Percentiles rank a stretch among this genome's conserved stretches.
Evolutionary conservation across 2,329 filamentous ascomycete species (phyloP).

Genomic region (Exophiala dermatitidis): DNA sequence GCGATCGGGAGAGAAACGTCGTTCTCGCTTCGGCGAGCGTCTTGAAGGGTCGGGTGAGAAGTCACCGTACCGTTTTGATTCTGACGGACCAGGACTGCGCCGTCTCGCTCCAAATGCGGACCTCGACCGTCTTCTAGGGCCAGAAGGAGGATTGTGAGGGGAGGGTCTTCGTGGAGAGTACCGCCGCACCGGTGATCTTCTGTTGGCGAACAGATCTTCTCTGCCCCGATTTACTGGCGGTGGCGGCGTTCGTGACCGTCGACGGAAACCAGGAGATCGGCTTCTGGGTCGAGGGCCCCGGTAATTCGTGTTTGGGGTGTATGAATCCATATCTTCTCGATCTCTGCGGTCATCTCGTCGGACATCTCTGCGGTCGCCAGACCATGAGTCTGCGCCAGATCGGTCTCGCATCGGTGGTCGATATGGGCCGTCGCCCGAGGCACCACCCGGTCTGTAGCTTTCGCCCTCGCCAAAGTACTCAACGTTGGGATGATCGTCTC

Average conservation of each 20-base stretch:
- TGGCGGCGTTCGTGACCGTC: constrained; percentile 38
- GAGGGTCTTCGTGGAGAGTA: constrained; percentile 40
- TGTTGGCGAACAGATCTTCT: constrained; percentile 33
- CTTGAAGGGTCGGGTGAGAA: constrained; percentile 30
- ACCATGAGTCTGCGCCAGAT: constrained; percentile 22
- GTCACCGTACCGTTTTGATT: constrained; percentile 34
- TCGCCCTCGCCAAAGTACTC: constrained; percentile 27
- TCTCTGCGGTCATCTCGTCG: constrained; percentile 25
- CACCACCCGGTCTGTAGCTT: constrained; percentile 27
- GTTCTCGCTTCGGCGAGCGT: constrained; percentile 34
- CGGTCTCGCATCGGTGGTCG: constrained; percentile 22
- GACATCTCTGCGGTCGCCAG: constrained; percentile 17
- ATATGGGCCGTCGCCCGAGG: constrained; percentile 24
- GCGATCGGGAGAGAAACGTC: constrained; percentile 30
- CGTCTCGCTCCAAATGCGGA: constrained; percentile 34
- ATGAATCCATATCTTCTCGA: constrained; percentile 27
- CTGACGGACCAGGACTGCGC: constrained; percentile 28
- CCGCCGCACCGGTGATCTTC: constrained; percentile 35
- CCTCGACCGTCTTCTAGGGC: constrained; percentile 33
- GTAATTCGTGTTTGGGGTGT: constrained; percentile 23
- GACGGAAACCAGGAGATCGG: constrained; percentile 38
- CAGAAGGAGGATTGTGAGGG: constrained; percentile 21
- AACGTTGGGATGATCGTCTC: constrained; percentile 24
- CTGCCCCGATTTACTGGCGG: constrained; percentile 36
- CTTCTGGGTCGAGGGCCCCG: constrained; percentile 31